Evolutionary conservation across 2,329 filamentous ascomycete genomes (phyloP), one percentile per base, ranked within the genome.

Genomic region (Botrytis elliptica): DNA sequence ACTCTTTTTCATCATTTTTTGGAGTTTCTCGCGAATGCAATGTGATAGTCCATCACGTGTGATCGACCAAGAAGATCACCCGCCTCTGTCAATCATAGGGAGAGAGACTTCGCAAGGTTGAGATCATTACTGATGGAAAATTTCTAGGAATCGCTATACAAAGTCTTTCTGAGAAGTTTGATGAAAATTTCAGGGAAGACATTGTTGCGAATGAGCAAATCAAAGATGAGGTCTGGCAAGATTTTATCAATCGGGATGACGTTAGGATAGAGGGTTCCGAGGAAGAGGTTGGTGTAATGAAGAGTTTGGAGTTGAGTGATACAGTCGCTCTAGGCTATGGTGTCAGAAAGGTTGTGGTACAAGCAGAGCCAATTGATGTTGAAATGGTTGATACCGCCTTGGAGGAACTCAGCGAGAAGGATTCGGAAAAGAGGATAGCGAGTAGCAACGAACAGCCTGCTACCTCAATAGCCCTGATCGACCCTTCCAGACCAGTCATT

Each of bases 151-250:
- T 77, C 25, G 67, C 73, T 38, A 75, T 77, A 36, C 44, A 67
- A 40, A 60, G 62, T 22, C 66, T 77, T 36, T 74, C 76, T 29
- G 65, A 74, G 20, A 66, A 63, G 40, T 36, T 75, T 33, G 69
- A 75, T 9, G 64, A 46, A 16, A 7, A 29, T 36, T 62, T 68
- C 59, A 67, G 29, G 22, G 44, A 62, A 60, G 63, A 63, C 33
- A 36, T 57, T 46, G 57, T 52, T 14, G 44, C 33, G 1, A 65
- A 73, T 65, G 65, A 69, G 18, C 33, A 52, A 8, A 20, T 66
- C 29, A 75, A 74, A 46, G 72, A 74, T 46, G 49, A 52, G 25
- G 33, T 76, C 25, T 77, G 76, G 76, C 57, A 73, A 62, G 55
- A 38, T 25, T 70, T 77, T 33, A 29, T 75, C 33, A 44, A 16